Evolutionary conservation across 2,329 filamentous ascomycete genomes (phyloP).

Genomic region (Zymoseptoria pseudotritici): DNA sequence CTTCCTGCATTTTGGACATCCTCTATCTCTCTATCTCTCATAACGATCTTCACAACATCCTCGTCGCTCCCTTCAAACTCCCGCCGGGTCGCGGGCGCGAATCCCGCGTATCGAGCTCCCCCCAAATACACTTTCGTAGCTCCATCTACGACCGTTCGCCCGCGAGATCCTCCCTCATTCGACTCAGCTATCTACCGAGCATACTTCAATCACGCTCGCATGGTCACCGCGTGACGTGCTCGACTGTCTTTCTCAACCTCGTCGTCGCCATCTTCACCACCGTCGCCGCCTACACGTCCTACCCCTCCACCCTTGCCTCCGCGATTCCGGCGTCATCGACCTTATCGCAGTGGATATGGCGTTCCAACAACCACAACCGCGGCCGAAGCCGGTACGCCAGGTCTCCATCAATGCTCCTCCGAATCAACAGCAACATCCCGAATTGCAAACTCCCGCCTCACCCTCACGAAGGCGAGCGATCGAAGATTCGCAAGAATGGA

Average conservation of each 20-base stretch:
- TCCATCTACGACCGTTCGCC: neutral
- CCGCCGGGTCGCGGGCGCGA: neutral
- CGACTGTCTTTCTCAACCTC: neutral
- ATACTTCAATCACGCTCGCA: neutral
- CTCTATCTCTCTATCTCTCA: neutral
- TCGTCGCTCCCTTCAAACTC: neutral
- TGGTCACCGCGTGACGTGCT: neutral
- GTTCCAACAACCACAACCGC: slow-evolving; percentile 19
- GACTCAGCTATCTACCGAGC: neutral
- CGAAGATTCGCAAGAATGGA: slow-evolving; percentile 85
- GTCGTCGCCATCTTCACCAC: neutral
- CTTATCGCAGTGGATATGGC: slow-evolving; percentile 9
- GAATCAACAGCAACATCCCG: slow-evolving; percentile 4
- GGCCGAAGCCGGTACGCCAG: slow-evolving; percentile 13
- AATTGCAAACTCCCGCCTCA: slow-evolving; percentile 20
- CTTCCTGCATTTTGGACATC: neutral
- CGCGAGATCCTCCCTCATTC: neutral
- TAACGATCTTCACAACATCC: neutral
- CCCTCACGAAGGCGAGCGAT: slow-evolving; percentile 40
- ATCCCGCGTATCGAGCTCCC: neutral
- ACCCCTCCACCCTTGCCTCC: neutral
- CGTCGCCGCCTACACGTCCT: neutral
- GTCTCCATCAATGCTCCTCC: slow-evolving; percentile 11
- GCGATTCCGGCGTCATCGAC: neutral
- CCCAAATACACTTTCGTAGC: neutral